Conservation (phyloP, 2,329 filamentous ascomycete genomes). For the Rutstroemia sp. region DNA sequence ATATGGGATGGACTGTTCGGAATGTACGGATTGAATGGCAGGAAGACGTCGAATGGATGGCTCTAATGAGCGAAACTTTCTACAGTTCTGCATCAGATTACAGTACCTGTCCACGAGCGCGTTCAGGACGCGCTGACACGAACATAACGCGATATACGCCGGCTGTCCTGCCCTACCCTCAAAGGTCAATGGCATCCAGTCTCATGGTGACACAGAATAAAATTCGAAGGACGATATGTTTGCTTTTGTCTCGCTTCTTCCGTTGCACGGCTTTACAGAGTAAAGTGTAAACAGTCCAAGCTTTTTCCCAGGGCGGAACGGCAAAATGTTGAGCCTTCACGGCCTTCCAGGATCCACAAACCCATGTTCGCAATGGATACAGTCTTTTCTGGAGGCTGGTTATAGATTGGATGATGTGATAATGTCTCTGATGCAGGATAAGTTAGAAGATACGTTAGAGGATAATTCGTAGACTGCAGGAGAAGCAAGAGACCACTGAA, state of each 20-base stretch:
- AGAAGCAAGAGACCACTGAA: not conserved
- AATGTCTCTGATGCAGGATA: not conserved
- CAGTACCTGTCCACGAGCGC: no score
- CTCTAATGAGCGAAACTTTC: no score
- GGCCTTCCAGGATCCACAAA: not conserved
- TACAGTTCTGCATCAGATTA: no score
- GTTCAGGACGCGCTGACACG: not conserved
- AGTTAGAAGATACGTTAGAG: no score
- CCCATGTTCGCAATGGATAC: conserved; percentile 4
- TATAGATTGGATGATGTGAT: not conserved
- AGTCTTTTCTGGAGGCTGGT: conserved; percentile 2
- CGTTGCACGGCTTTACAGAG: not conserved
- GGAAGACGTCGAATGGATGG: no score
- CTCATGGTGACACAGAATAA: not conserved
- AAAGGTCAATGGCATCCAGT: not conserved
- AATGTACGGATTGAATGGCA: no score
- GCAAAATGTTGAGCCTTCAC: not conserved
- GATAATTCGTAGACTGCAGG: no score
- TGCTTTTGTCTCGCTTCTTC: not conserved
- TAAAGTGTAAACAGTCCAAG: not conserved
- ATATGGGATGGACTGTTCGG: no score
- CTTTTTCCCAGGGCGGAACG: not conserved
- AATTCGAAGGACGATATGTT: not conserved
- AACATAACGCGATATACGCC: not conserved
- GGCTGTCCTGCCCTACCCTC: not conserved